phyloP scores from a whole-genome alignment of 1,284 basidiomycete species.

The Ustilago cynodontis region DNA sequence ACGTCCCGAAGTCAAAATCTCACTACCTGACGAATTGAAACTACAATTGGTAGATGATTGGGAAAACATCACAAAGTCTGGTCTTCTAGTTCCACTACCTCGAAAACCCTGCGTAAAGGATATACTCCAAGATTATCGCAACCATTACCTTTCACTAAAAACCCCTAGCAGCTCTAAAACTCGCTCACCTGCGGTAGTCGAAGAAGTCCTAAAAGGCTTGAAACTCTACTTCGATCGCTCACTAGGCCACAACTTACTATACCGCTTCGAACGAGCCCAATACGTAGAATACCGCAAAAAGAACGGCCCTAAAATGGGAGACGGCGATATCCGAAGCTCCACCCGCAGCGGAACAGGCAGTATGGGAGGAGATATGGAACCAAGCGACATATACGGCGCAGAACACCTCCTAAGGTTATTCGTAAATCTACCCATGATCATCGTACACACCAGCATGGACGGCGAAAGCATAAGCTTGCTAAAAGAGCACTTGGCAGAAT shows the following conservation, averaged over 20 bases:
- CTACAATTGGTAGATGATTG: slow-evolving; percentile 94
- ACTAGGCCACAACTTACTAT: slow-evolving; percentile 89
- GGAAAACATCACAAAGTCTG: slow-evolving; percentile 96
- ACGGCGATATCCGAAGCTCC: slow-evolving; percentile 38
- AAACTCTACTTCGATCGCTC: slow-evolving; percentile 93
- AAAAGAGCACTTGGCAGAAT: slow-evolving; percentile 88
- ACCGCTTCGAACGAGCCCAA: slow-evolving; percentile 92
- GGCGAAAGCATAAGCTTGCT: slow-evolving; percentile 84
- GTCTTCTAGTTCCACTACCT: slow-evolving; percentile 85
- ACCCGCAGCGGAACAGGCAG: slow-evolving; percentile 71
- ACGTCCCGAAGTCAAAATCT: slow-evolving; percentile 90
- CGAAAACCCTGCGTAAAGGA: slow-evolving; percentile 83
- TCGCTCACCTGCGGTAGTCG: slow-evolving; percentile 74
- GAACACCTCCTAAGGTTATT: slow-evolving; percentile 93
- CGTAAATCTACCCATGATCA: slow-evolving; percentile 78
- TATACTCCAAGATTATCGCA: slow-evolving; percentile 80
- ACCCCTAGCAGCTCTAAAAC: slow-evolving; percentile 1
- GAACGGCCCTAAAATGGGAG: slow-evolving; percentile 74
- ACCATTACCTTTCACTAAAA: slow-evolving; percentile 42
- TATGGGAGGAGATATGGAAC: slow-evolving; percentile 74
- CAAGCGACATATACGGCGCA: slow-evolving; percentile 92
- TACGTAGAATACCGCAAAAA: slow-evolving; percentile 85
- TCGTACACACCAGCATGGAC: slow-evolving; percentile 91
- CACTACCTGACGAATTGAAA: slow-evolving; percentile 89
- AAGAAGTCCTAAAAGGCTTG: slow-evolving; percentile 89